Conservation (phyloP, 176 grass and related monocot species). For the Aegilops umbellulata region DNA sequence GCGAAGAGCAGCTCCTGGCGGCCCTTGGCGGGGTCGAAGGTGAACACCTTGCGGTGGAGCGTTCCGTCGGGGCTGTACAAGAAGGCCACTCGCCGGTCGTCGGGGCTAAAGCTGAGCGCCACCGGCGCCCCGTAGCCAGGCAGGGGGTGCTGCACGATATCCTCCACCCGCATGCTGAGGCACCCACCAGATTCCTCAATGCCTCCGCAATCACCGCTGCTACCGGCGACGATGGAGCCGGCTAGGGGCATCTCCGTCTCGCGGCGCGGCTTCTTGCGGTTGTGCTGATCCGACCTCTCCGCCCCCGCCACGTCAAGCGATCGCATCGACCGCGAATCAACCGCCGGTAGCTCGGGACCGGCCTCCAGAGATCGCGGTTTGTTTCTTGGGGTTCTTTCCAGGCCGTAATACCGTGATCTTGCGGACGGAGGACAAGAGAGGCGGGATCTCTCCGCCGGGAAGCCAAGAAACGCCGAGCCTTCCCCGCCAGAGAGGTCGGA, state of each 20-base stretch:
- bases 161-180: slow-evolving; percentile 43
- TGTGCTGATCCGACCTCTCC: slow-evolving; percentile 50
- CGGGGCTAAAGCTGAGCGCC: slow-evolving; percentile 87
- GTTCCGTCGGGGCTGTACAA: slow-evolving; percentile 83
- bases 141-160: slow-evolving; percentile 90
- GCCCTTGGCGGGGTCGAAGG: slow-evolving; percentile 50
- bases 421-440: background rate
- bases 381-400: slow-evolving; percentile 2
- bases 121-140: slow-evolving; percentile 75
- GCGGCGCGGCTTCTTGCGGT: slow-evolving; percentile 61
- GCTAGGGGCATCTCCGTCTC: slow-evolving; percentile 50
- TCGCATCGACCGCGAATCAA: slow-evolving; percentile 63
- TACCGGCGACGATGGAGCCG: slow-evolving; percentile 35
- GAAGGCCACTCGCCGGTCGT: slow-evolving; percentile 68
- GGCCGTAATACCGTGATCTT: background rate
- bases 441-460: slow-evolving; percentile 22
- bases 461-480: background rate
- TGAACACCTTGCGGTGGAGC: slow-evolving; percentile 79
- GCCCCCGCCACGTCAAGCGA: slow-evolving; percentile 45
- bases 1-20: slow-evolving; percentile 74
- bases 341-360: slow-evolving; percentile 25
- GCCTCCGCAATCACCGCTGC: background rate
- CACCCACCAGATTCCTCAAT: background rate
- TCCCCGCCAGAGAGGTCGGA: background rate
- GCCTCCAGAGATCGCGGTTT: background rate